Conservation (phyloP, 306 rosid genomes). For the Acacia melanoxylon region DNA sequence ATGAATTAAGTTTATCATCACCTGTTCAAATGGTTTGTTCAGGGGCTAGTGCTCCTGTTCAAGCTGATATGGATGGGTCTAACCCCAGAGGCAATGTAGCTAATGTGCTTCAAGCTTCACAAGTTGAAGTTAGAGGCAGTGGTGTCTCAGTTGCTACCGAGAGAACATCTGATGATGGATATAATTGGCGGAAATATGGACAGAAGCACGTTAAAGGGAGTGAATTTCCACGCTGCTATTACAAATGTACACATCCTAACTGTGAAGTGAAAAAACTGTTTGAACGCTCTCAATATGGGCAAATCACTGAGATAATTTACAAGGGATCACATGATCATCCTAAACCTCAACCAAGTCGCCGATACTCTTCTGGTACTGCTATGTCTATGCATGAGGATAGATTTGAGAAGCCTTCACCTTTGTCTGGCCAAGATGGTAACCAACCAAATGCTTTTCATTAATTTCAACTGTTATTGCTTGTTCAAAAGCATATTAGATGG, state of each 20-base stretch:
- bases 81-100: conserved; percentile 50
- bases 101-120: conserved; percentile 63
- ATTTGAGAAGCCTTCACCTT: conserved; percentile 63
- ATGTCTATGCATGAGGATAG: conserved; percentile 74
- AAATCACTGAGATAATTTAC: conserved; percentile 92
- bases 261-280: conserved; percentile 99
- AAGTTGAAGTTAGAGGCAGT: conserved; percentile 58
- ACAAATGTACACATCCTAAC: conserved; percentile 95
- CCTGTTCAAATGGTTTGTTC: conserved; percentile 56
- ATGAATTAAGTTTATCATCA: conserved; percentile 61
- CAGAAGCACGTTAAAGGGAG: conserved; percentile 98
- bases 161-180: conserved; percentile 85
- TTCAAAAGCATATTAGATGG: conserved; percentile 18
- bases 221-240: conserved; percentile 98
- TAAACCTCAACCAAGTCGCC: conserved; percentile 93
- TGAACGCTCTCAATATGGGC: conserved; percentile 96
- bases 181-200: conserved; percentile 98
- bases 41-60: conserved; percentile 56
- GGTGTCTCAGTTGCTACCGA: conserved; percentile 60
- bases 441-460: conserved; percentile 26
- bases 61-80: conserved; percentile 59
- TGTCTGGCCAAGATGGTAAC: conserved; percentile 75
- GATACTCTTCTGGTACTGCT: conserved; percentile 64
- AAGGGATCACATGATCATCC: conserved; percentile 99
- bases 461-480: conserved; percentile 5